Percentiles rank a stretch among this genome's conserved stretches.
Conservation (phyloP, 2,329 filamentous ascomycete genomes). For the Fusarium verticillioides region DNA sequence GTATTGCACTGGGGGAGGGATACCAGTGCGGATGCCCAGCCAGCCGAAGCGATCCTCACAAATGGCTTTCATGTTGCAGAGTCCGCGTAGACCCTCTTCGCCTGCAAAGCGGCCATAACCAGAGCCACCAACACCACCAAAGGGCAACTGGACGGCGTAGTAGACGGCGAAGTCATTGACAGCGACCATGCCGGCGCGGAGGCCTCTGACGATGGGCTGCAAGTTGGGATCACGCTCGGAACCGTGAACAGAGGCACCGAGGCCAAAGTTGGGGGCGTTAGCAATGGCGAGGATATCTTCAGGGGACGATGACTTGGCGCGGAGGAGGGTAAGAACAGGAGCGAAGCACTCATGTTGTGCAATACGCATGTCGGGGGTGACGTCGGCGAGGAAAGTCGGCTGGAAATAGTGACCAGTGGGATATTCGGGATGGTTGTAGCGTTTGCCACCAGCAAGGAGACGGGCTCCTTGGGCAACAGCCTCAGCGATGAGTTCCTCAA, state of each 20-base stretch:
- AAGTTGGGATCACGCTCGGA: slow-evolving; percentile 69
- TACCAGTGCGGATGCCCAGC: slow-evolving; percentile 76
- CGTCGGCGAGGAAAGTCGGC: slow-evolving; percentile 91
- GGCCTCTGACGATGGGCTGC: slow-evolving; percentile 70
- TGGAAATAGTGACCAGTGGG: slow-evolving; percentile 89
- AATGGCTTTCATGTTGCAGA: slow-evolving; percentile 90
- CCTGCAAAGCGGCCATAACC: slow-evolving; percentile 95
- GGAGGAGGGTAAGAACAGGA: slow-evolving; percentile 88
- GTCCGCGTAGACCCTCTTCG: slow-evolving; percentile 82
- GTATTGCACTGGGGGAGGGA: slow-evolving; percentile 84
- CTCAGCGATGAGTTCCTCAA: slow-evolving; percentile 81
- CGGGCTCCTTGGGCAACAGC: slow-evolving; percentile 83
- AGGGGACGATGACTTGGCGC: slow-evolving; percentile 68
- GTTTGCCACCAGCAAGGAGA: slow-evolving; percentile 82
- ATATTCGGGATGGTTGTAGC: slow-evolving; percentile 76
- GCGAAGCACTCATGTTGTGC: slow-evolving; percentile 94
- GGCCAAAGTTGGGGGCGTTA: slow-evolving; percentile 85
- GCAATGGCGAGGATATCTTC: slow-evolving; percentile 78
- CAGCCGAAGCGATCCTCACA: slow-evolving; percentile 78
- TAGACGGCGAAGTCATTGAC: slow-evolving; percentile 96
- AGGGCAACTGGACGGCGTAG: slow-evolving; percentile 94
- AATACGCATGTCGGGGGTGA: slow-evolving; percentile 85
- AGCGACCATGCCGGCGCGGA: slow-evolving; percentile 89
- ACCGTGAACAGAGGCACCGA: slow-evolving; percentile 91
- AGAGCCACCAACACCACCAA: slow-evolving; percentile 89